These are phyloP conservation scores for Saccharomycopsis sp. DNA, from an alignment of 805 yeast genomes.

Conservation along the genomic window DNA sequence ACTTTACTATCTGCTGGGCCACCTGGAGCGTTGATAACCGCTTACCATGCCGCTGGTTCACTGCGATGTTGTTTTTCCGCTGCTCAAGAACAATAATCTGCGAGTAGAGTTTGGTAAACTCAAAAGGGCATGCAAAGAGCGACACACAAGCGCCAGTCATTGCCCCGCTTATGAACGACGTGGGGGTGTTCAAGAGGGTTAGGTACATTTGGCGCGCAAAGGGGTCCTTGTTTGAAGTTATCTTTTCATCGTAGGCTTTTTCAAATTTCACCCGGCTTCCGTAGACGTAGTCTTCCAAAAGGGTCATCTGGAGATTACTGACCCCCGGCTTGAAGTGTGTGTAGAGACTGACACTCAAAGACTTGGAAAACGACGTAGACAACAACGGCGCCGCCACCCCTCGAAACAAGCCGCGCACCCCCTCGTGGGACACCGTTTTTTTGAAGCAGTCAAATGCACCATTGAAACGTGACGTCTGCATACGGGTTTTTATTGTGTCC, in stretches of 20 bases:
- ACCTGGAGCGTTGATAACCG: slow-evolving; percentile 35
- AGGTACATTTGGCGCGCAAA: slow-evolving; percentile 12
- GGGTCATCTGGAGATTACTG: slow-evolving; percentile 16
- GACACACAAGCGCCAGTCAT: slow-evolving; percentile 61
- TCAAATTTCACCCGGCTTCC: slow-evolving; percentile 16
- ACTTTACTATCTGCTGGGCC: slow-evolving; percentile 45
- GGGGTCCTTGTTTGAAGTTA: not conserved
- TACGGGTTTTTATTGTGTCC: slow-evolving; percentile 80
- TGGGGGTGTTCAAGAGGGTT: slow-evolving; percentile 37
- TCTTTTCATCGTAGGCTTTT: not conserved
- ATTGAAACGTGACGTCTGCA: slow-evolving; percentile 61
- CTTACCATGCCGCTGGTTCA: slow-evolving; percentile 6
- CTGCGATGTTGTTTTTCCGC: slow-evolving; percentile 10
- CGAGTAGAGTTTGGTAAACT: slow-evolving; percentile 73
- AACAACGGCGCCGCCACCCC: slow-evolving; percentile 72
- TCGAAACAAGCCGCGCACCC: slow-evolving; percentile 63
- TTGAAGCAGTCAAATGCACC: slow-evolving; percentile 51
- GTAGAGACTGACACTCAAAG: slow-evolving; percentile 60
- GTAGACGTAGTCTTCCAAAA: slow-evolving; percentile 14
- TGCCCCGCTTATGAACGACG: slow-evolving; percentile 50
- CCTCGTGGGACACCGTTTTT: slow-evolving; percentile 54
- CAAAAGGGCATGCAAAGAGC: slow-evolving; percentile 74
- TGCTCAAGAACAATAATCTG: slow-evolving; percentile 53
- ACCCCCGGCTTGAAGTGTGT: slow-evolving; percentile 43
- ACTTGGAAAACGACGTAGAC: slow-evolving; percentile 57